Conservation (phyloP, 352 stramenopile species). For the Pythium plurisporium region DNA sequence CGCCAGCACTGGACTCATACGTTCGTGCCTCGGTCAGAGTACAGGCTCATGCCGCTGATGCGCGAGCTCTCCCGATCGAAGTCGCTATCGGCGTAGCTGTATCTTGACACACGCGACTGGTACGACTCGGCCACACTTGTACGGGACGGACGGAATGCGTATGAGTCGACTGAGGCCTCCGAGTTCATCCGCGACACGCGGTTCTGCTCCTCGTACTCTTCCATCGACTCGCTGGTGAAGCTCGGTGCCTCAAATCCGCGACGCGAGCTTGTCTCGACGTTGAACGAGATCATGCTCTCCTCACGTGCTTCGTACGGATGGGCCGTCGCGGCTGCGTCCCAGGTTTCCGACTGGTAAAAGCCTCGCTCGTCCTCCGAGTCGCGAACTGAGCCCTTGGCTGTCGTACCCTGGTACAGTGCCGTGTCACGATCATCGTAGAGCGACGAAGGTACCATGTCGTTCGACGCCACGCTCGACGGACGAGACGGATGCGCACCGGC, state of each 20-base stretch:
- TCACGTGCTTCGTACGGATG: conserved; percentile 23
- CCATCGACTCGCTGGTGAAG: conserved; percentile 10
- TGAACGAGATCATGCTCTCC: conserved; percentile 18
- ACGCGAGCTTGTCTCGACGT: conserved; percentile 1
- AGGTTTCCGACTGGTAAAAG: conserved; percentile 21
- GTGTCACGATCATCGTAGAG: conserved; percentile 24
- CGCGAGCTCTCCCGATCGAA: conserved; percentile 40
- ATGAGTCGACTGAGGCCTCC: conserved; percentile 70
- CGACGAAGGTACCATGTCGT: conserved; percentile 45
- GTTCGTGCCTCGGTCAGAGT: conserved; percentile 23
- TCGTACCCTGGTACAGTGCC: conserved; percentile 5
- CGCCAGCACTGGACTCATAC: conserved; percentile 2
- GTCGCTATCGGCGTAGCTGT: conserved; percentile 29
- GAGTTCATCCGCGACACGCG: conserved; percentile 41
- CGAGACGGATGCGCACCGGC: neutral
- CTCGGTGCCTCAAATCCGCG: conserved; percentile 8
- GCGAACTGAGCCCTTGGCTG: conserved; percentile 31
- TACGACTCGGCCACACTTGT: conserved; percentile 59
- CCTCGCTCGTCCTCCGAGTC: conserved; percentile 12
- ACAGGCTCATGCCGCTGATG: conserved; percentile 46
- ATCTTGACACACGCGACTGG: conserved; percentile 49
- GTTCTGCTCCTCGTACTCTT: conserved; percentile 38
- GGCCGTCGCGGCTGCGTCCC: conserved; percentile 13
- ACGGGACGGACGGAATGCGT: conserved; percentile 49
- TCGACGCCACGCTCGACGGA: conserved; percentile 6